phyloP scores from a whole-genome alignment of 73 alveolate species.

The Stentor roeselii region DNA sequence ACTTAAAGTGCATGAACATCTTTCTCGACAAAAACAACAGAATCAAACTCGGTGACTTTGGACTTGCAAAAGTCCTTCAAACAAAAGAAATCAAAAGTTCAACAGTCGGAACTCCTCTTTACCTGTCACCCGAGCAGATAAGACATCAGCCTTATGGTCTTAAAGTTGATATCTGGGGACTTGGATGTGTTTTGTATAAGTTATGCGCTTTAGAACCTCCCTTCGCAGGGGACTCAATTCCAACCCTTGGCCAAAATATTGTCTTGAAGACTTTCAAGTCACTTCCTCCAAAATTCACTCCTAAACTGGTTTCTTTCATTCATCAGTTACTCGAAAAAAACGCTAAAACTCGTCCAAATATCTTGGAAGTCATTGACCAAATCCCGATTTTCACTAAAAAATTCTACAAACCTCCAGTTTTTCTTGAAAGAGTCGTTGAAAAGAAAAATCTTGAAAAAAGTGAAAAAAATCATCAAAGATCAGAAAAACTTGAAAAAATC shows the following conservation, averaged over 20 bases:
- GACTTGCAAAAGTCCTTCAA: constrained; percentile 95
- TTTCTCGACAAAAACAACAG: constrained; percentile 87
- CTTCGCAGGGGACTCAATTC: constrained; percentile 13
- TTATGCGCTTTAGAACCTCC: constrained; percentile 33
- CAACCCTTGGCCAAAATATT: constrained; percentile 18
- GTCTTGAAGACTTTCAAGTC: constrained; percentile 28
- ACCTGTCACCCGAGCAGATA: constrained; percentile 14
- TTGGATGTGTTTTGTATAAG: constrained; percentile 27
- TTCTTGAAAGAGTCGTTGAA: not conserved
- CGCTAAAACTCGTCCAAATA: too few species aligned
- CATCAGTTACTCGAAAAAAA: too few species aligned
- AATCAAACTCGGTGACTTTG: constrained; percentile 95
- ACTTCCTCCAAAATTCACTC: constrained; percentile 26
- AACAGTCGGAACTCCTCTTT: constrained; percentile 30
- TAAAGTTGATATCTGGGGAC: constrained; percentile 18
- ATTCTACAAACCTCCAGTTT: too few species aligned
- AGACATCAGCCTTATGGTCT: constrained; percentile 13
- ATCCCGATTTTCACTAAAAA: too few species aligned
- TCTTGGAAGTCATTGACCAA: too few species aligned
- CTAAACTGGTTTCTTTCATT: too few species aligned
- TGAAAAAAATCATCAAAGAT: not conserved
- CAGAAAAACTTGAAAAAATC: not conserved
- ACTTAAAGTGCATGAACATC: constrained; percentile 91
- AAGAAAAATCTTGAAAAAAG: not conserved
- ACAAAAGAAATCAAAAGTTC: constrained; percentile 30